Percentiles rank a stretch among this genome's conserved stretches.
These are phyloP conservation scores for Citrullus colocynthis DNA, from an alignment of 306 rosid species.

Conservation along the genomic window DNA sequence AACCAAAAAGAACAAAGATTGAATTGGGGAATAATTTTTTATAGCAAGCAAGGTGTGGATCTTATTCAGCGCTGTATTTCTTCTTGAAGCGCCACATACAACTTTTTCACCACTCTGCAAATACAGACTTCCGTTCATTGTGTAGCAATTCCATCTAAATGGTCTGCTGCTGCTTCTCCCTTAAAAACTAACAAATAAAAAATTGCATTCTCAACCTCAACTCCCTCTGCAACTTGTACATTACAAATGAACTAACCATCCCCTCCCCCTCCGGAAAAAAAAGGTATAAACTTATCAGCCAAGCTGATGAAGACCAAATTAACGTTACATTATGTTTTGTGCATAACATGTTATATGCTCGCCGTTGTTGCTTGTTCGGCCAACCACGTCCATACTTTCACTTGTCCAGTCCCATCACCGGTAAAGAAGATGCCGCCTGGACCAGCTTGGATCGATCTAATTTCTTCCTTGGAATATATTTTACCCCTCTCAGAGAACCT, in stretches of 20 bases:
- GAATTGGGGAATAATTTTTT: not conserved
- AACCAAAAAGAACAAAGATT: not conserved
- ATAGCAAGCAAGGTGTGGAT: not conserved
- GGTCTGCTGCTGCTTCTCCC: not conserved
- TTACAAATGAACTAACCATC: not conserved
- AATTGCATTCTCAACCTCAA: not conserved
- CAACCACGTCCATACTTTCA: slow-evolving; percentile 77
- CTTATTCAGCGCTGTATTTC: not conserved
- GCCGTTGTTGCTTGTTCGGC: slow-evolving; percentile 13
- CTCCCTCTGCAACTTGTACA: slow-evolving; percentile 1
- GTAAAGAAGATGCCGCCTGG: slow-evolving; percentile 85
- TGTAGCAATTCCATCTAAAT: not conserved
- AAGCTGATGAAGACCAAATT: not conserved
- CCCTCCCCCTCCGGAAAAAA: not conserved
- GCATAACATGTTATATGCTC: not conserved
- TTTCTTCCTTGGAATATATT: slow-evolving; percentile 61
- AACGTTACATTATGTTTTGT: not conserved
- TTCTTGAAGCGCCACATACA: not conserved
- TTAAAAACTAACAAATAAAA: not conserved
- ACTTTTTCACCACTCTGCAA: not conserved
- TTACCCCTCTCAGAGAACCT: slow-evolving; percentile 92
- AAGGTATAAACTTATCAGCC: not conserved
- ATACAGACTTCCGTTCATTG: not conserved
- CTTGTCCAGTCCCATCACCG: slow-evolving; percentile 85
- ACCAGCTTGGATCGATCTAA: slow-evolving; percentile 65